These are phyloP conservation scores for Spencermartinsiella ligniputridi DNA, from an alignment of 1,139 yeast genomes.

Conservation along the genomic window DNA sequence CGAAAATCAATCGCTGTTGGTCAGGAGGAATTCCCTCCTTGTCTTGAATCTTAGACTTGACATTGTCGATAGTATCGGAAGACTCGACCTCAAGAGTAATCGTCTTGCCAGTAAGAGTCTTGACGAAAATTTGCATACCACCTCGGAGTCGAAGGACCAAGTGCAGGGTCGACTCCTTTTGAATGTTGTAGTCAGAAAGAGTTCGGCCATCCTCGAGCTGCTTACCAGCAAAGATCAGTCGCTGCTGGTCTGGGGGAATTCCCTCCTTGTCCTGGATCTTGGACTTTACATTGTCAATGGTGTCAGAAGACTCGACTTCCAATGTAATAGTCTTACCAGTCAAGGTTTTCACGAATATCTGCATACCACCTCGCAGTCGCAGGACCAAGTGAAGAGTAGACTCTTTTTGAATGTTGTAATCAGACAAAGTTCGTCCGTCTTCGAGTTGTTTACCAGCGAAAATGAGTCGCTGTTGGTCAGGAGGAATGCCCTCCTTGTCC, in stretches of 20 bases:
- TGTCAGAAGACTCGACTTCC: slow-evolving; percentile 83
- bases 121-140: slow-evolving; percentile 78
- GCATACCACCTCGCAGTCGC: slow-evolving; percentile 89
- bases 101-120: slow-evolving; percentile 84
- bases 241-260: slow-evolving; percentile 85
- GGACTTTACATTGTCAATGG: slow-evolving; percentile 80
- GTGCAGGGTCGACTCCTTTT: slow-evolving; percentile 80
- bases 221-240: slow-evolving; percentile 83
- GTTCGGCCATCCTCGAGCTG: slow-evolving; percentile 86
- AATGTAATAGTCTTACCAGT: slow-evolving; percentile 85
- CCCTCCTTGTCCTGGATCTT: slow-evolving; percentile 89
- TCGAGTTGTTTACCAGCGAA: slow-evolving; percentile 88
- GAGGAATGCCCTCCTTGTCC: slow-evolving; percentile 88
- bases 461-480: slow-evolving; percentile 83
- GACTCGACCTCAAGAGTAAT: slow-evolving; percentile 83
- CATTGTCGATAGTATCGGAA: slow-evolving; percentile 82
- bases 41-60: slow-evolving; percentile 81
- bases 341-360: slow-evolving; percentile 75
- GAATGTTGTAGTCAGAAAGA: slow-evolving; percentile 80
- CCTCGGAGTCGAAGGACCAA: slow-evolving; percentile 81
- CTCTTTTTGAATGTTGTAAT: slow-evolving; percentile 83
- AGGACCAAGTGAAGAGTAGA: slow-evolving; percentile 80
- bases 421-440: slow-evolving; percentile 79
- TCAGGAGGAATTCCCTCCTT: slow-evolving; percentile 89
- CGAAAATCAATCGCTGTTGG: slow-evolving; percentile 81